Percentiles rank a stretch among this genome's conserved stretches.
phyloP scores from a whole-genome alignment of 75 land plant species.

The Sequoia sempervirens region DNA sequence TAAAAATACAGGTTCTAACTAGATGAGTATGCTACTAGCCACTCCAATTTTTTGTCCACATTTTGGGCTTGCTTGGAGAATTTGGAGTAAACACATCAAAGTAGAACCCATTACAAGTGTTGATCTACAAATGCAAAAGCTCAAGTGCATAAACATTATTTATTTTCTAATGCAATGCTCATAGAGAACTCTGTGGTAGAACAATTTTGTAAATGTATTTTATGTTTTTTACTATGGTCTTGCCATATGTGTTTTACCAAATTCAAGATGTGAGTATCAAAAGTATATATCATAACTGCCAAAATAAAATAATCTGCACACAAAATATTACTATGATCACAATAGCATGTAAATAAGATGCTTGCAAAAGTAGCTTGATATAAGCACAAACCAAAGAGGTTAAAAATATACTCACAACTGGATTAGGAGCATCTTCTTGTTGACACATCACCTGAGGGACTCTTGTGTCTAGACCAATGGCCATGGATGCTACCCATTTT shows the following conservation, averaged over 20 bases:
- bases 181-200: not conserved
- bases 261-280: too few relatives aligned
- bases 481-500: too few relatives aligned
- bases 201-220: not conserved
- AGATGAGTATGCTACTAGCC: constrained; percentile 43
- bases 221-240: not conserved
- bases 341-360: not conserved
- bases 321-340: too few relatives aligned
- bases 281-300: too few relatives aligned
- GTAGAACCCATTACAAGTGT: constrained; percentile 76
- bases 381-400: too few relatives aligned
- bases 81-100: constrained; percentile 68
- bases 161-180: not conserved
- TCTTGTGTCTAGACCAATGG: too few relatives aligned
- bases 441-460: too few relatives aligned
- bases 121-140: constrained; percentile 35
- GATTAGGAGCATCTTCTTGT: too few relatives aligned
- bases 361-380: not conserved
- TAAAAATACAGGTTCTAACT: not conserved
- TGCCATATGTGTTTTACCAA: not conserved
- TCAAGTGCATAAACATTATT: not conserved
- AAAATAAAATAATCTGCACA: too few relatives aligned
- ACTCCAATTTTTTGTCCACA: constrained; percentile 84
- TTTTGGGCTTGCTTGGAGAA: constrained; percentile 45
- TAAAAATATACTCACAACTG: too few relatives aligned